A percentile compares a stretch with the other conserved stretches of the same genome.
These are phyloP conservation scores for Tylopilus felleus DNA, from an alignment of 768 basidiomycete species.

Conservation along the genomic window DNA sequence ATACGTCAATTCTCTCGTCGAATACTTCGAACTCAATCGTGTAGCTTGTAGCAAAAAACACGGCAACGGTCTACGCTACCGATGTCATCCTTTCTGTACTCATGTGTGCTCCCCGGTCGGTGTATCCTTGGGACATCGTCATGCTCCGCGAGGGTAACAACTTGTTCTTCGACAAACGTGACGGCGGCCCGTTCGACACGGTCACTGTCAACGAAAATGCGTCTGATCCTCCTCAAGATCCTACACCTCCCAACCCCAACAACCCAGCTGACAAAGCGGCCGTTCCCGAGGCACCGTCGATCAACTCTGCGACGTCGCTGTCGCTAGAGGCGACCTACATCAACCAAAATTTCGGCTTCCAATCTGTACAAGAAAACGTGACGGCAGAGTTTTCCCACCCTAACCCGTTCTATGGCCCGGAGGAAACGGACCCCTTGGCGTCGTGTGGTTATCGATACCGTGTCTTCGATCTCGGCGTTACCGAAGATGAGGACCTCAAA, in stretches of 20 bases:
- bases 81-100: slow-evolving; percentile 93
- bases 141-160: slow-evolving; percentile 90
- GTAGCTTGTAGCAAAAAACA: slow-evolving; percentile 75
- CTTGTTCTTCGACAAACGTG: slow-evolving; percentile 95
- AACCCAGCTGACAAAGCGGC: slow-evolving; percentile 65
- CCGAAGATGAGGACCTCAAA: slow-evolving; percentile 87
- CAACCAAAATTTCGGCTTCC: slow-evolving; percentile 98
- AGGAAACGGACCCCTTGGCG: slow-evolving; percentile 92
- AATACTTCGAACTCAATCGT: slow-evolving; percentile 6
- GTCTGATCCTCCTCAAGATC: slow-evolving; percentile 86
- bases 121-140: slow-evolving; percentile 99
- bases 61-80: slow-evolving; percentile 88
- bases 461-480: slow-evolving; percentile 87
- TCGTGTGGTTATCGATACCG: slow-evolving; percentile 97
- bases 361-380: slow-evolving; percentile 77
- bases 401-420: slow-evolving; percentile 93
- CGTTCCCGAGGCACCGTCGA: slow-evolving; percentile 68
- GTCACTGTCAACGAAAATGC: slow-evolving; percentile 99
- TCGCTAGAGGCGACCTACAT: slow-evolving; percentile 98
- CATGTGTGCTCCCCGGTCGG: slow-evolving; percentile 94
- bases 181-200: slow-evolving; percentile 94
- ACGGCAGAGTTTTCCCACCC: slow-evolving; percentile 76
- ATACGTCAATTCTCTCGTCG: not conserved
- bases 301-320: slow-evolving; percentile 91
- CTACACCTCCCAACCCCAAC: slow-evolving; percentile 72